A percentile compares a stretch with the other conserved stretches of the same genome.
Conservation (phyloP, 345 rosid species). For the Geranium rotundifolium region DNA sequence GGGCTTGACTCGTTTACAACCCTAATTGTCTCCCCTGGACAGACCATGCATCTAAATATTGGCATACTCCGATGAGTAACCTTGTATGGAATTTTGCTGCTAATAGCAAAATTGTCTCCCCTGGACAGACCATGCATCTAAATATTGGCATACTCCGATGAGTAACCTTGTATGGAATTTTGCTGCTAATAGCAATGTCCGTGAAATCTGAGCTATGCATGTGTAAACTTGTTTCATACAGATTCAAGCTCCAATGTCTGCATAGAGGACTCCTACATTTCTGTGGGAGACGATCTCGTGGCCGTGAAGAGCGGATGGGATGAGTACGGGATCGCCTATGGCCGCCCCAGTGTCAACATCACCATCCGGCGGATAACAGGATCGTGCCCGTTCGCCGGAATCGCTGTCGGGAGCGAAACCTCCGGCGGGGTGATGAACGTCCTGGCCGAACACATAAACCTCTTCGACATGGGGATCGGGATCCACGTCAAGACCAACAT, state of each 20-base stretch:
- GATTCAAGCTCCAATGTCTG: constrained; percentile 45
- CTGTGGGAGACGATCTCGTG: constrained; percentile 42
- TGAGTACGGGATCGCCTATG: constrained; percentile 41
- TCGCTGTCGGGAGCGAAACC: constrained; percentile 50
- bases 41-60: no score
- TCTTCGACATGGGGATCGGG: constrained; percentile 24
- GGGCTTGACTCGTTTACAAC: no score
- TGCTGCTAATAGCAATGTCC: no score
- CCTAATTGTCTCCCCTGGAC: no score
- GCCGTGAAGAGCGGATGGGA: constrained; percentile 58
- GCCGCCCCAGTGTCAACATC: constrained; percentile 26
- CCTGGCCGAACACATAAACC: constrained; percentile 17
- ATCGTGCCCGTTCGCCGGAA: constrained; percentile 30
- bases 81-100: no score
- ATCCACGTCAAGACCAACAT: constrained; percentile 30
- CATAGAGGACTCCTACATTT: constrained; percentile 39
- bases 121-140: no score
- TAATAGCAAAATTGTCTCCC: no score
- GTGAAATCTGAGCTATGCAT: not conserved
- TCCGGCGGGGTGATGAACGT: constrained; percentile 45
- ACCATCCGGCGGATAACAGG: constrained; percentile 28
- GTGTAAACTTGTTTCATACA: constrained; percentile 8
- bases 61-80: no score
- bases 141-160: no score
- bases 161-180: no score